Conservation (phyloP, 108 stramenopile genomes). For the Cyclotella cryptica region DNA sequence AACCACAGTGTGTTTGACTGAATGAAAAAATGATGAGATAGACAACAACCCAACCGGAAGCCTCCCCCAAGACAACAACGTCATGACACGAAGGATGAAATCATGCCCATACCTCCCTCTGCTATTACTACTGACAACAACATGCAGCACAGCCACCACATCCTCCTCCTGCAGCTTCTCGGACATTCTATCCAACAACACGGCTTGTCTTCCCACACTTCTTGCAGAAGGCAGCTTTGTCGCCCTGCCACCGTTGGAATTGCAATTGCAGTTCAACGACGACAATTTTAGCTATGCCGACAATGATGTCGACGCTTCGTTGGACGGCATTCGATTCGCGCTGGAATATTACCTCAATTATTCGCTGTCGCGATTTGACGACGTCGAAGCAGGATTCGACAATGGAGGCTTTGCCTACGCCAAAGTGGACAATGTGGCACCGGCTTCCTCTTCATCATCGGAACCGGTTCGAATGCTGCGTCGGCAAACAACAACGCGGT, state of each 20-base stretch:
- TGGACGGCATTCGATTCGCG: not conserved
- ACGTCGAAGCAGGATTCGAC: conserved; percentile 1
- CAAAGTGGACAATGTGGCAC: not conserved
- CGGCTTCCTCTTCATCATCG: not conserved
- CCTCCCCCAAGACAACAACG: too few species aligned
- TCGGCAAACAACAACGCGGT: not conserved
- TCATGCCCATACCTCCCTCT: too few species aligned
- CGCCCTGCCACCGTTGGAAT: not conserved
- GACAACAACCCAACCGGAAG: too few species aligned
- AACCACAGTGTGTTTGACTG: too few species aligned
- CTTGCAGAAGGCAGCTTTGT: not conserved
- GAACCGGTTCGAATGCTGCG: not conserved
- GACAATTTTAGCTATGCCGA: too few species aligned
- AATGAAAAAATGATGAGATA: too few species aligned
- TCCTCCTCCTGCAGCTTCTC: not conserved
- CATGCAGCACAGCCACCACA: too few species aligned
- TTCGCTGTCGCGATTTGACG: conserved; percentile 3
- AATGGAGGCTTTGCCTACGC: conserved; percentile 6
- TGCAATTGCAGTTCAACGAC: not conserved
- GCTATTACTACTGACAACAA: too few species aligned
- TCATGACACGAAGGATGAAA: too few species aligned
- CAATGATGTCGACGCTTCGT: not conserved
- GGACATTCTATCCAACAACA: conserved; percentile 9
- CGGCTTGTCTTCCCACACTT: not conserved
- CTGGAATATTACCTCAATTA: conserved; percentile 17